Percentiles rank a stretch among this genome's conserved stretches.
Evolutionary conservation across 441 rosid species (phyloP).

Genomic region (Raphanus hybrid): DNA sequence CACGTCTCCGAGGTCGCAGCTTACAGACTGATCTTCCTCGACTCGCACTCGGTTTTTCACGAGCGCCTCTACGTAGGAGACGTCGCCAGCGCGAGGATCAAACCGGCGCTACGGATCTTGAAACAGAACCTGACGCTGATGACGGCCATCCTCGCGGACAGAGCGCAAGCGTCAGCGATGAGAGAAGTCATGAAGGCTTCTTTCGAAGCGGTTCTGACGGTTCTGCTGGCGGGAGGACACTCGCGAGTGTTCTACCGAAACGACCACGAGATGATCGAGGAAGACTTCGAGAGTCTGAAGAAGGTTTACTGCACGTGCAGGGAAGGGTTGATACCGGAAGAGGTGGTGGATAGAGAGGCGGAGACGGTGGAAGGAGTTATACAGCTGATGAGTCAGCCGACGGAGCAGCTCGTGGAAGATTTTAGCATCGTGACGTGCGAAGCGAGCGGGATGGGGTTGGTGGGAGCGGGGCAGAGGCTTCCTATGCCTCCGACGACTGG

Average conservation of each 20-base stretch:
- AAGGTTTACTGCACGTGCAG: constrained; percentile 68
- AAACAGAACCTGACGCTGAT: constrained; percentile 74
- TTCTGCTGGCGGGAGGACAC: constrained; percentile 80
- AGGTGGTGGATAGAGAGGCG: constrained; percentile 67
- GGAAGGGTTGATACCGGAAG: constrained; percentile 77
- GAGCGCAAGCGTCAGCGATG: constrained; percentile 73
- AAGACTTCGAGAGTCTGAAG: constrained; percentile 74
- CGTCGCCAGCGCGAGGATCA: constrained; percentile 64
- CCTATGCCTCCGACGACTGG: constrained; percentile 92
- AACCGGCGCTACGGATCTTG: constrained; percentile 59
- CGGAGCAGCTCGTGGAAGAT: constrained; percentile 82
- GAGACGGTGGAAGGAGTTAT: constrained; percentile 80
- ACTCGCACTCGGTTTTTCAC: constrained; percentile 66
- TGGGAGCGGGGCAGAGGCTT: constrained; percentile 62
- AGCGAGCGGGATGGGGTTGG: constrained; percentile 62
- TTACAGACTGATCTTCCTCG: constrained; percentile 73
- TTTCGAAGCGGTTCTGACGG: constrained; percentile 71
- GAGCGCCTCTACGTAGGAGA: constrained; percentile 70
- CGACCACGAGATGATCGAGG: constrained; percentile 61
- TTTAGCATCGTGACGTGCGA: constrained; percentile 70
- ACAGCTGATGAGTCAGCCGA: constrained; percentile 64
- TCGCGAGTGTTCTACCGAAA: constrained; percentile 56
- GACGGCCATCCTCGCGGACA: constrained; percentile 64
- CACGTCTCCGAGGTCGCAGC: constrained; percentile 90
- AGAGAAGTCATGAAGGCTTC: constrained; percentile 80